phyloP scores from a whole-genome alignment of 345 rosid species.

The Hibiscus syriacus region DNA sequence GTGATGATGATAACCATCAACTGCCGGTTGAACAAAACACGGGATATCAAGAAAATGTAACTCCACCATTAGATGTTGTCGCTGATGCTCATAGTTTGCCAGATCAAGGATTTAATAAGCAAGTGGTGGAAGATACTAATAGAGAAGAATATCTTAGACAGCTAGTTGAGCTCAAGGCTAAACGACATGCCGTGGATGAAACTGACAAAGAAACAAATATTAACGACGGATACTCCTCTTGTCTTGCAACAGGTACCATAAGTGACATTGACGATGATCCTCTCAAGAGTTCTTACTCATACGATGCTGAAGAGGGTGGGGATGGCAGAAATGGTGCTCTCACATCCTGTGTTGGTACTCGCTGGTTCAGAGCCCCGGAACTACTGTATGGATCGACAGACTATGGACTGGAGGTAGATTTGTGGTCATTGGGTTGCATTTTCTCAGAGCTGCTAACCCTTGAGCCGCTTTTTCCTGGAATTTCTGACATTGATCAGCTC shows the following conservation, averaged over 20 bases:
- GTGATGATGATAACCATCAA: conserved; percentile 32
- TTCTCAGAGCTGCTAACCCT: conserved; percentile 76
- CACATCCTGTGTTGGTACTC: conserved; percentile 92
- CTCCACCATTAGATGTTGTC: conserved; percentile 26
- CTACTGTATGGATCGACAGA: conserved; percentile 80
- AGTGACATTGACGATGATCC: conserved; percentile 71
- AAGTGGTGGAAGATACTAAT: conserved; percentile 18
- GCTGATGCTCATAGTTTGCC: conserved; percentile 29
- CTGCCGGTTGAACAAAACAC: conserved; percentile 18
- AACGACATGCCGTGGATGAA: conserved; percentile 34
- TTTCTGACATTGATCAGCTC: conserved; percentile 90
- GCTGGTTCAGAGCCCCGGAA: conserved; percentile 95
- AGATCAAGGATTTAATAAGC: conserved; percentile 5
- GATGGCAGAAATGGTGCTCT: conserved; percentile 43
- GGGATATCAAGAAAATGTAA: conserved; percentile 23
- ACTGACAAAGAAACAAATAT: conserved; percentile 55
- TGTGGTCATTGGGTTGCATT: conserved; percentile 91
- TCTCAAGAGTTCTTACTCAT: conserved; percentile 42
- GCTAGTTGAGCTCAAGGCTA: conserved; percentile 46
- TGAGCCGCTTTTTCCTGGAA: conserved; percentile 80
- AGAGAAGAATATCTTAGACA: conserved; percentile 54
- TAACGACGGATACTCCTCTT: conserved; percentile 62
- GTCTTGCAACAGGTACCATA: conserved; percentile 84
- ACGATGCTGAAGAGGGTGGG: conserved; percentile 50
- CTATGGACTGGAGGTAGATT: conserved; percentile 75